Evolutionary conservation across 257 asterid species (phyloP).

Genomic region (Avicennia marina): DNA sequence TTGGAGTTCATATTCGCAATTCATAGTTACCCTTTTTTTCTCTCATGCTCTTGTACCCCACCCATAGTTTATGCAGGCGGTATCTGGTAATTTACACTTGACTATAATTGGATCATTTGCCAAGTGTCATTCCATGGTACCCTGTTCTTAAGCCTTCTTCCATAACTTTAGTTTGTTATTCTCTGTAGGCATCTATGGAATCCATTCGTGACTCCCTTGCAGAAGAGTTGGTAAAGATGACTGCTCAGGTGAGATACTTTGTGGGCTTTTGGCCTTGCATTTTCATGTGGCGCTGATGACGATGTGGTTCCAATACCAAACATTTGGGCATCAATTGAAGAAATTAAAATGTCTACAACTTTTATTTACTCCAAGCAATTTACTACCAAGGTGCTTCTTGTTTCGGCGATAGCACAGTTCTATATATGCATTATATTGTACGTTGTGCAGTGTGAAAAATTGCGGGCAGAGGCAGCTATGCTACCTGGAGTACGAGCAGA

Average conservation of each 20-base stretch:
- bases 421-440: background rate
- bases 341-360: background rate
- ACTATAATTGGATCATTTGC: too few species aligned
- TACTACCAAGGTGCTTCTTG: background rate
- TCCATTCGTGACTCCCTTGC: slow-evolving; percentile 97
- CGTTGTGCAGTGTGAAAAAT: slow-evolving; percentile 70
- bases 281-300: too few species aligned
- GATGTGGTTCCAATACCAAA: too few species aligned
- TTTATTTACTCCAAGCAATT: background rate
- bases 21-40: background rate
- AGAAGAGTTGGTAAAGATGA: slow-evolving; percentile 96
- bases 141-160: too few species aligned
- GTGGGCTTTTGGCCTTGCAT: background rate
- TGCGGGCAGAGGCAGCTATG: slow-evolving; percentile 65
- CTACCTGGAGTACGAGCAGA: slow-evolving; percentile 93
- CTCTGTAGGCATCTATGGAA: slow-evolving; percentile 84
- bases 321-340: too few species aligned
- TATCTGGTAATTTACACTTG: background rate
- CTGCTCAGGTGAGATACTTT: slow-evolving; percentile 61
- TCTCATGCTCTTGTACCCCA: too few species aligned
- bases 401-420: background rate
- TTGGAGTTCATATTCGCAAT: background rate
- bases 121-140: too few species aligned
- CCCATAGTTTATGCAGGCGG: slow-evolving; percentile 7
- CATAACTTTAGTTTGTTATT: background rate